phyloP scores from a whole-genome alignment of 768 basidiomycete genomes.

The Leccinum truebloodii region DNA sequence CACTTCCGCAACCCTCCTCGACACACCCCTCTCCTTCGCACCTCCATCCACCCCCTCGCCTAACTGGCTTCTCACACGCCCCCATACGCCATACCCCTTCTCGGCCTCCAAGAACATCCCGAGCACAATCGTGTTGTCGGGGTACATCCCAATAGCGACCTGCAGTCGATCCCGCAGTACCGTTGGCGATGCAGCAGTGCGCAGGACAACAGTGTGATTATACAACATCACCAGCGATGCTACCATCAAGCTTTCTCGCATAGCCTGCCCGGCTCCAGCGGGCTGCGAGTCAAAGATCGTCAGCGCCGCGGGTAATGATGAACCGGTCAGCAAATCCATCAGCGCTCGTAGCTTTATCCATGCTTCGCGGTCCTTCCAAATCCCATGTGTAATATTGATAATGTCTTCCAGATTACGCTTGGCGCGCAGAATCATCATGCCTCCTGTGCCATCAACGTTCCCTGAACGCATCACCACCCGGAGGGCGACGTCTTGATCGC shows the following conservation, averaged over 20 bases:
- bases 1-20: conserved; percentile 57
- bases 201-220: conserved; percentile 54
- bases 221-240: conserved; percentile 62
- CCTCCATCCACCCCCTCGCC: conserved; percentile 45
- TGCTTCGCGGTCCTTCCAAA: conserved; percentile 59
- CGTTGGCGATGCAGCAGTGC: conserved; percentile 56
- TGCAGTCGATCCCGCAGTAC: conserved; percentile 59
- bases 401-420: conserved; percentile 63
- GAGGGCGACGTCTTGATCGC: conserved; percentile 49
- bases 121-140: conserved; percentile 69
- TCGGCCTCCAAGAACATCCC: conserved; percentile 77
- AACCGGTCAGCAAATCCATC: conserved; percentile 58
- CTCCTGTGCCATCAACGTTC: conserved; percentile 51
- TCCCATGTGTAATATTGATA: conserved; percentile 30
- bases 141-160: conserved; percentile 56
- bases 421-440: conserved; percentile 59
- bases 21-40: conserved; percentile 52
- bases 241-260: conserved; percentile 54
- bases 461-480: conserved; percentile 56
- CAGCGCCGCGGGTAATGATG: conserved; percentile 42
- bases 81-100: conserved; percentile 79
- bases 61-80: conserved; percentile 57
- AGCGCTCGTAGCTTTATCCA: conserved; percentile 70
- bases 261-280: conserved; percentile 9
- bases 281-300: conserved; percentile 38